Evolutionary conservation across 306 rosid species (phyloP), one percentile per base, ranked within the genome.

Genomic region (Dryas octopetala): DNA sequence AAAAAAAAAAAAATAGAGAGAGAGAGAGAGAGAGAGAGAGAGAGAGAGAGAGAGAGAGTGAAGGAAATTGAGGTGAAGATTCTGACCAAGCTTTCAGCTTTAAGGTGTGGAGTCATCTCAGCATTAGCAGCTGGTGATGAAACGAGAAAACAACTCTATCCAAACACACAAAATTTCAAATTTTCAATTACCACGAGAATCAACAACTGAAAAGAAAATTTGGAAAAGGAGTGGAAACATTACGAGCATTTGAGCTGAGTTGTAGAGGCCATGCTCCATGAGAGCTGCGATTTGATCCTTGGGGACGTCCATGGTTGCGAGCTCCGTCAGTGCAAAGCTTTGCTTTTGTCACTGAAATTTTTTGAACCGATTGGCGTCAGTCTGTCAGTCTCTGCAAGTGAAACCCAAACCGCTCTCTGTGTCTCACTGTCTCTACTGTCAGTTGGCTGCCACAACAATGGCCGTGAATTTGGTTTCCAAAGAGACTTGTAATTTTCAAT

Each of bases 231-330:
- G 62, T 17, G 15, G 59, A 49, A 26, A 19, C 67, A 70, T 76
- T 88, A 96, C 99, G 55, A 96, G 98, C 83, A 90, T 90, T 87
- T 96, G 97, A 84, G 99, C 99, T 57, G 99, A 92, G 88, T 66
- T 87, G 85, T 84, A 82, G 87, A 95, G 97, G 83, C 99, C 99
- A 48, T 90, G 84, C 4, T 96, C 99, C 71, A 96, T 83, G 70
- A 96, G 98, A 57, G 78, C 44, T 2, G 86, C 80, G 85, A 96
- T 86, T 90, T 96, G 99, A 87, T 96, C 99, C 82, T 89, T 96
- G 0, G 99, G 98, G 79, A 96, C 98, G 76, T 96, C 99, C 99
- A 92, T 92, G 59, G 28, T 58, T 40, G 64, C 8, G n/a, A 64
- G 63, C 28, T 48, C 53, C 8, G 71, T 5, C 41, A 54, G 41